phyloP scores from a whole-genome alignment of 163 green algal genomes.

The Smithsoniella earleae region DNA sequence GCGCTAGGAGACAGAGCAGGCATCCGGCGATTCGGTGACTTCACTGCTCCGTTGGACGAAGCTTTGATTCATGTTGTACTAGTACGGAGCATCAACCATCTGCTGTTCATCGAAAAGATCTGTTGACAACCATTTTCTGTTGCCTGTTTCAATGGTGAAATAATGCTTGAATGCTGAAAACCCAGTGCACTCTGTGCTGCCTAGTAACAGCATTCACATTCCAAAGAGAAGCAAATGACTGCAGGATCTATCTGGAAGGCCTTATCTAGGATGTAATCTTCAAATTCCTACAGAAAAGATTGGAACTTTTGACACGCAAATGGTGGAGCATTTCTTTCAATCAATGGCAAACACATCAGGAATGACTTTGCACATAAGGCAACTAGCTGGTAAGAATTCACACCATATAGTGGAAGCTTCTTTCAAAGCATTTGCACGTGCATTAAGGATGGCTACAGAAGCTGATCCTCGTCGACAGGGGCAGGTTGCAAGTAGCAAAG shows the following conservation, averaged over 20 bases:
- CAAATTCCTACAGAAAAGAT: slow-evolving; percentile 80
- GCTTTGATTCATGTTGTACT: slow-evolving; percentile 91
- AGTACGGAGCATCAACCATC: slow-evolving; percentile 36
- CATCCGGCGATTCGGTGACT: slow-evolving; percentile 93
- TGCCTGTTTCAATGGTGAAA: background rate
- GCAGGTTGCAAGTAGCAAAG: slow-evolving; percentile 80
- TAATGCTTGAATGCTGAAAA: background rate
- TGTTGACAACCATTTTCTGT: background rate
- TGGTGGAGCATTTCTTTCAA: slow-evolving; percentile 96
- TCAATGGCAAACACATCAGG: slow-evolving; percentile 85
- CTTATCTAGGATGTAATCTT: slow-evolving; percentile 75
- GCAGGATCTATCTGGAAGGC: slow-evolving; percentile 84
- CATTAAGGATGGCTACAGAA: slow-evolving; percentile 73
- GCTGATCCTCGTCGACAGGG: slow-evolving; percentile 69
- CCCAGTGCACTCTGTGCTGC: background rate
- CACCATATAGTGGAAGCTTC: slow-evolving; percentile 98
- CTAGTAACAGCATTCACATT: background rate
- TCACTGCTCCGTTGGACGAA: slow-evolving; percentile 89
- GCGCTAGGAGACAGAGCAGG: slow-evolving; percentile 85
- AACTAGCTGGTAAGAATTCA: slow-evolving; percentile 81
- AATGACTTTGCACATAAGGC: slow-evolving; percentile 91
- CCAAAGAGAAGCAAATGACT: background rate
- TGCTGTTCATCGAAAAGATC: background rate
- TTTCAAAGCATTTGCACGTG: slow-evolving; percentile 94
- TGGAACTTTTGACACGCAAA: slow-evolving; percentile 84